A percentile compares a stretch with the other conserved stretches of the same genome.
Conservation (phyloP, 495 filamentous ascomycete genomes). For the Jackrogersella multiformis region DNA sequence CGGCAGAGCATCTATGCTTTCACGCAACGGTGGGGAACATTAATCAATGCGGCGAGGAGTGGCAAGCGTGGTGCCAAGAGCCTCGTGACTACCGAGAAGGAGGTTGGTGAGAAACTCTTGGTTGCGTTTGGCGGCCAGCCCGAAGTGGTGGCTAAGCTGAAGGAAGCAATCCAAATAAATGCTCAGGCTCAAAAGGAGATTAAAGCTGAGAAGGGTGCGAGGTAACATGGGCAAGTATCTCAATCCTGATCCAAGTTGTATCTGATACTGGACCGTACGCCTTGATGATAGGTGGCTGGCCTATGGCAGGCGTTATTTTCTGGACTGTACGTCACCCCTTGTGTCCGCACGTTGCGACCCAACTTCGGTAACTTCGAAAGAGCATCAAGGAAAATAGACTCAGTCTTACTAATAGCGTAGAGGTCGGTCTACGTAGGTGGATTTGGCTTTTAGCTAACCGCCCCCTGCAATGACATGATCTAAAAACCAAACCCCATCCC, state of each 20-base stretch:
- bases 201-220: constrained; percentile 45
- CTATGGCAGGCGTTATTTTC: not conserved
- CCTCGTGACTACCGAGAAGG: constrained; percentile 53
- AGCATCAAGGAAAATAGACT: too few relatives aligned
- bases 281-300: not conserved
- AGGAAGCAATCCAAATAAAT: constrained; percentile 59
- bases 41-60: constrained; percentile 50
- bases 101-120: constrained; percentile 57
- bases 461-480: too few relatives aligned
- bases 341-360: too few relatives aligned
- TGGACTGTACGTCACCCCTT: too few relatives aligned
- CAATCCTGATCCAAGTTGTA: not conserved
- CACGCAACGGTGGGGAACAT: constrained; percentile 67
- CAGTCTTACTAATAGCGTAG: too few relatives aligned
- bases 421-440: too few relatives aligned
- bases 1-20: constrained; percentile 83
- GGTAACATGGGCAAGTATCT: constrained; percentile 23
- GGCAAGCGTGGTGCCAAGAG: constrained; percentile 51
- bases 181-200: constrained; percentile 50
- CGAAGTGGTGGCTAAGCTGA: constrained; percentile 59
- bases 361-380: too few relatives aligned
- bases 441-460: too few relatives aligned
- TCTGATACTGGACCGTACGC: not conserved
- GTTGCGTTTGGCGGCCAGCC: constrained; percentile 57
- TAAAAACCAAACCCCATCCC: too few relatives aligned